Conservation (phyloP, 306 rosid genomes). For the Quercus parvula region DNA sequence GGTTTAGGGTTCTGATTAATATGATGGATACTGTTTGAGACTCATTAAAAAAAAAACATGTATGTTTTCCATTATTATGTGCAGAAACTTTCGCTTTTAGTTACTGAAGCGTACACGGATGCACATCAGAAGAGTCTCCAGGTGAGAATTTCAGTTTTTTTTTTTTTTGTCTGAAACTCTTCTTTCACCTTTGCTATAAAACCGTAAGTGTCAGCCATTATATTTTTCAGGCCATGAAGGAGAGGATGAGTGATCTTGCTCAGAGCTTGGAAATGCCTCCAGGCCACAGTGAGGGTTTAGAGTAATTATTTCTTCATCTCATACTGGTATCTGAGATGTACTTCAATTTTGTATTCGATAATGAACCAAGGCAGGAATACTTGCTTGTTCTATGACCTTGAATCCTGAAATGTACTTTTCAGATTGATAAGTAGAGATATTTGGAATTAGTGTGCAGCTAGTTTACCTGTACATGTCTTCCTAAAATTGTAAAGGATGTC, state of each 20-base stretch:
- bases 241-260: constrained; percentile 50
- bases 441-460: not conserved
- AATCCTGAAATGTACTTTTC: constrained; percentile 11
- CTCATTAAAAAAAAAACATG: too few species aligned
- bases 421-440: not conserved
- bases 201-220: constrained; percentile 9
- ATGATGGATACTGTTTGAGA: not conserved
- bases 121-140: constrained; percentile 81
- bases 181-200: constrained; percentile 7
- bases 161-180: not conserved
- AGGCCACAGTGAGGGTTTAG: constrained; percentile 33
- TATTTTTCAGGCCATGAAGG: constrained; percentile 53
- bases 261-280: constrained; percentile 50
- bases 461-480: not conserved
- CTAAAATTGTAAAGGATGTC: not conserved
- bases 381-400: constrained; percentile 20
- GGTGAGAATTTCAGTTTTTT: constrained; percentile 28
- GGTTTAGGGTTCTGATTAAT: not conserved
- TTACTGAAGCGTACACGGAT: constrained; percentile 82
- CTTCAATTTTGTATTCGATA: constrained; percentile 46
- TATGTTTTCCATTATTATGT: constrained; percentile 3
- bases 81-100: constrained; percentile 75
- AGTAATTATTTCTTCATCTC: constrained; percentile 30
- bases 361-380: constrained; percentile 28
- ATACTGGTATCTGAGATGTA: constrained; percentile 16